phyloP scores from a whole-genome alignment of 495 filamentous ascomycete species.

The Aspergillus diversus region DNA sequence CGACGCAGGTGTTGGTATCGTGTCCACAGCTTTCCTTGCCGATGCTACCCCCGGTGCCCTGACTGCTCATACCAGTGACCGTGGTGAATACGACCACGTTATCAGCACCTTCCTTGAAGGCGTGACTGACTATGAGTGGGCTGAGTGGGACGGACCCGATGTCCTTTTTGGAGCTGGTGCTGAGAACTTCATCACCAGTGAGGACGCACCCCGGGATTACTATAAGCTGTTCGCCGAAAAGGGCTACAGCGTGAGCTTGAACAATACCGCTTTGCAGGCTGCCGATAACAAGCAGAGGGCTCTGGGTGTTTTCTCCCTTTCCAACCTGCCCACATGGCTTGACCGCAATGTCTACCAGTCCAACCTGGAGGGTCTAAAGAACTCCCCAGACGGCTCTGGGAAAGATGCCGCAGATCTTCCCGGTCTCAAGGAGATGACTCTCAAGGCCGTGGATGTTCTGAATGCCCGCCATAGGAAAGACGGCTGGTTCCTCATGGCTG shows the following conservation, averaged over 20 bases:
- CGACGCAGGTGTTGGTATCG: constrained; percentile 57
- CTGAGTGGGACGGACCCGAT: constrained; percentile 65
- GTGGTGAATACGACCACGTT: constrained; percentile 63
- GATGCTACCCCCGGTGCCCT: constrained; percentile 75
- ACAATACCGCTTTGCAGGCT: constrained; percentile 63
- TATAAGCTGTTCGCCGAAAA: constrained; percentile 66
- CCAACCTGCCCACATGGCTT: constrained; percentile 71
- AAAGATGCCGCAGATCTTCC: constrained; percentile 66
- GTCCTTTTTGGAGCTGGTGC: constrained; percentile 75
- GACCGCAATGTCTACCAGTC: constrained; percentile 71
- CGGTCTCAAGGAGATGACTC: constrained; percentile 78
- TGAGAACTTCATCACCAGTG: constrained; percentile 62
- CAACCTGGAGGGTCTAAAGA: constrained; percentile 61
- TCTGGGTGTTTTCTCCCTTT: constrained; percentile 69
- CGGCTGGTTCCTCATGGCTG: constrained; percentile 77
- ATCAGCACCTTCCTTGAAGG: constrained; percentile 63
- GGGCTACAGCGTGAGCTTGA: constrained; percentile 65
- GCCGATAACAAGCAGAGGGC: constrained; percentile 57
- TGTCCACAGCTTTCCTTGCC: constrained; percentile 70
- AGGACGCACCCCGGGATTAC: constrained; percentile 60
- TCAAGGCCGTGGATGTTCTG: constrained; percentile 75
- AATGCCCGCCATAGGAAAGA: constrained; percentile 61
- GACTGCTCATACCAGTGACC: constrained; percentile 65
- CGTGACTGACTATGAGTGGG: constrained; percentile 67
- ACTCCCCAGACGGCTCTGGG: constrained; percentile 62